Conservation (phyloP, 495 filamentous ascomycete species). For the Penicillium arizonense region DNA sequence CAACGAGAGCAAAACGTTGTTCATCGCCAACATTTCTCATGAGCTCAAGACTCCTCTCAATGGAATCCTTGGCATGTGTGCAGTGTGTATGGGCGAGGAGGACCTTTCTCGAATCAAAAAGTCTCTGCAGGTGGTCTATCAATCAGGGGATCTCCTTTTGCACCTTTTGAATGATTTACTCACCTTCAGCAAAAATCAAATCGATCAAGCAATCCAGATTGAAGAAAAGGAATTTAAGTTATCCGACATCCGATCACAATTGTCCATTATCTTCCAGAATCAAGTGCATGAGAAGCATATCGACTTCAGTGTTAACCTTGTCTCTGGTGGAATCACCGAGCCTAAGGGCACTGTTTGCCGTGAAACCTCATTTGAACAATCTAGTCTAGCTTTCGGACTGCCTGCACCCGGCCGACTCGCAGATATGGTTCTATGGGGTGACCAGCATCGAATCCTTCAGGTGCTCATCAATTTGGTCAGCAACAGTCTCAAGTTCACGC, state of each 20-base stretch:
- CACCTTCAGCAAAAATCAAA: conserved; percentile 92
- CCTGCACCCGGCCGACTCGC: conserved; percentile 62
- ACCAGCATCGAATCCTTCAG: conserved; percentile 83
- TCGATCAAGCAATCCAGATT: conserved; percentile 72
- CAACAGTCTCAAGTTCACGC: conserved; percentile 93
- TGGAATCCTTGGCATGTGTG: conserved; percentile 90
- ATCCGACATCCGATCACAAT: conserved; percentile 73
- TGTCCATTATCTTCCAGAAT: conserved; percentile 83
- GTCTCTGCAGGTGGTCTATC: conserved; percentile 81
- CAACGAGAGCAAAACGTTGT: conserved; percentile 91
- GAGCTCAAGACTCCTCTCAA: conserved; percentile 92
- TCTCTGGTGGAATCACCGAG: conserved; percentile 18
- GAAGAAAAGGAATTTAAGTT: conserved; percentile 86
- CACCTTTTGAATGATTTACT: conserved; percentile 89
- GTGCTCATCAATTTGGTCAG: conserved; percentile 90
- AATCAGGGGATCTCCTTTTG: conserved; percentile 82
- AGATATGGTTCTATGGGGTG: conserved; percentile 83
- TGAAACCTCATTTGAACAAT: conserved; percentile 34
- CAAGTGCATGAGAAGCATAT: conserved; percentile 79
- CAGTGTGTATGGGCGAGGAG: conserved; percentile 87
- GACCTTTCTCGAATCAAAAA: conserved; percentile 73
- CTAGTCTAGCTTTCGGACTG: conserved; percentile 52
- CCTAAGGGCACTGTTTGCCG: conserved; percentile 41
- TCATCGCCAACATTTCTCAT: conserved; percentile 95
- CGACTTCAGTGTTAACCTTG: conserved; percentile 65